These are phyloP conservation scores for Linaria vulgaris DNA, from an alignment of 257 asterid genomes.

Conservation along the genomic window DNA sequence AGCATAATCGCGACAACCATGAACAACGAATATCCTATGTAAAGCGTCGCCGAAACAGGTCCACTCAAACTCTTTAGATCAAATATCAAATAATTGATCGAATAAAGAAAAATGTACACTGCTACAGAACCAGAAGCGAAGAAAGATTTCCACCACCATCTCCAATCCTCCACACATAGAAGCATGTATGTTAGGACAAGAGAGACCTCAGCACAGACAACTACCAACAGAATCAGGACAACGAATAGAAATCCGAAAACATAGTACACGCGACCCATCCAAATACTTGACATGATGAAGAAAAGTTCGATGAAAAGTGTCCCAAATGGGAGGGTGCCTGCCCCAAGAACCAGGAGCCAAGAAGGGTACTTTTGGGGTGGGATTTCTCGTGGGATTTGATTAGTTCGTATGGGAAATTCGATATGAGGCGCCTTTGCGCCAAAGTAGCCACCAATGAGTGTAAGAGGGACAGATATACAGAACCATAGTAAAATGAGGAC, in stretches of 20 bases:
- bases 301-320: conserved; percentile 89
- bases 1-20: conserved; percentile 84
- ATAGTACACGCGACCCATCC: conserved; percentile 93
- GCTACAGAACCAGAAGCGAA: conserved; percentile 84
- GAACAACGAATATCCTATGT: conserved; percentile 76
- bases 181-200: conserved; percentile 89
- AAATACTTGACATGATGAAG: conserved; percentile 85
- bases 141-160: conserved; percentile 96
- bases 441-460: conserved; percentile 73
- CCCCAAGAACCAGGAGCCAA: conserved; percentile 83
- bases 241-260: conserved; percentile 77
- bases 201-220: conserved; percentile 86
- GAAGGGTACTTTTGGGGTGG: conserved; percentile 85
- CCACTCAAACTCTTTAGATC: conserved; percentile 82
- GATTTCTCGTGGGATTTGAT: conserved; percentile 81
- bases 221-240: conserved; percentile 64
- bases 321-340: conserved; percentile 89
- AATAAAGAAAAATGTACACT: conserved; percentile 69
- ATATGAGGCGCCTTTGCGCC: conserved; percentile 84
- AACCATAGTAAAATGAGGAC: conserved; percentile 75
- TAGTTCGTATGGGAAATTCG: conserved; percentile 76
- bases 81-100: conserved; percentile 65
- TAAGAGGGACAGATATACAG: conserved; percentile 82
- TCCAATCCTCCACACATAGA: conserved; percentile 86
- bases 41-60: conserved; percentile 82